Evolutionary conservation across 2,329 filamentous ascomycete species (phyloP).

Genomic region (Penicillium sp.): DNA sequence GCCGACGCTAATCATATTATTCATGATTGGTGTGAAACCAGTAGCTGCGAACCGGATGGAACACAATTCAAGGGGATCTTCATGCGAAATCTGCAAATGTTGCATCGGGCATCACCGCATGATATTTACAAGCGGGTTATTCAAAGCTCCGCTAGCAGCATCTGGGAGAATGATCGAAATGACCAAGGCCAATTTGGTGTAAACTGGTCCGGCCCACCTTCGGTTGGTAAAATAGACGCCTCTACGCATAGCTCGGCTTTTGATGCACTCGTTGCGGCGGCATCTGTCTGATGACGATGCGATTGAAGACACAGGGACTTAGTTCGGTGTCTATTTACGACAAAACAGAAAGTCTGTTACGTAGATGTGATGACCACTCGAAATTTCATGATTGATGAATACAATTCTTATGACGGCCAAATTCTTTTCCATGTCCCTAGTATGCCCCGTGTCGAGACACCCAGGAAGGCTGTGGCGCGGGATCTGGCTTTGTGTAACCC

Average conservation of each 20-base stretch:
- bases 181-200: slow-evolving; percentile 59
- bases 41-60: slow-evolving; percentile 53
- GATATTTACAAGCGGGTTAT: slow-evolving; percentile 60
- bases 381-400: neutral
- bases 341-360: neutral
- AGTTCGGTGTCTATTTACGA: no score
- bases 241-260: slow-evolving; percentile 68
- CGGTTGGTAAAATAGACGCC: slow-evolving; percentile 53
- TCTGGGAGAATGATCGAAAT: slow-evolving; percentile 66
- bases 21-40: slow-evolving; percentile 59
- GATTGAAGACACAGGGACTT: no score
- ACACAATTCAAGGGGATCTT: slow-evolving; percentile 76
- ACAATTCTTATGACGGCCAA: neutral
- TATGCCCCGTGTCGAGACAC: slow-evolving; percentile 9
- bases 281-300: slow-evolving; percentile 13
- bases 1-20: slow-evolving; percentile 55
- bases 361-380: neutral
- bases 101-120: slow-evolving; percentile 58
- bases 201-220: slow-evolving; percentile 67
- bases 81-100: slow-evolving; percentile 64
- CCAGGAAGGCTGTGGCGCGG: slow-evolving; percentile 14
- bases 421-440: slow-evolving; percentile 3
- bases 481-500: slow-evolving; percentile 11
- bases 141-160: slow-evolving; percentile 64
- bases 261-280: slow-evolving; percentile 68